Evolutionary conservation across 192 early-diverging fungal genomes (phyloP).

Genomic region (Gryganskiella cystojenkinii): DNA sequence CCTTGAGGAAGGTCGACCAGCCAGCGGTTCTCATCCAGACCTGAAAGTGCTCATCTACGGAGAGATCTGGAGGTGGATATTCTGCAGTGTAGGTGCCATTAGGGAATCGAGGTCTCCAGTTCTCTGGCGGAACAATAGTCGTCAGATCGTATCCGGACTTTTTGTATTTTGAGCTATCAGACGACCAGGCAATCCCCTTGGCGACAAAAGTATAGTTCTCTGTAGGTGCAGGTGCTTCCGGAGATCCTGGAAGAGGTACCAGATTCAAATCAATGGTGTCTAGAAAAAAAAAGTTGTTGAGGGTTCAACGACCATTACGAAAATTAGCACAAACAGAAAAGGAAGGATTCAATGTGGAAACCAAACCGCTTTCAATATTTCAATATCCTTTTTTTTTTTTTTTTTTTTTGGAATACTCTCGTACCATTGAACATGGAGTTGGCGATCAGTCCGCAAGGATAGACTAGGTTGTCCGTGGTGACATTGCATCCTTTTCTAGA

Average conservation of each 20-base stretch:
- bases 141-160: conserved; percentile 73
- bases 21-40: conserved; percentile 98
- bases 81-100: conserved; percentile 54
- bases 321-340: neutral
- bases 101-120: conserved; percentile 79
- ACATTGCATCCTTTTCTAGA: conserved; percentile 67
- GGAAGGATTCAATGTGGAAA: neutral
- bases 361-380: neutral
- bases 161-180: conserved; percentile 66
- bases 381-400: too few species aligned
- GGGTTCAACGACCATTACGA: neutral
- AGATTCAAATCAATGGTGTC: conserved; percentile 54
- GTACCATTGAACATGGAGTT: conserved; percentile 95
- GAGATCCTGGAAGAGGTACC: too few species aligned
- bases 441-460: conserved; percentile 98
- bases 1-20: conserved; percentile 92
- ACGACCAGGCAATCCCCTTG: conserved; percentile 87
- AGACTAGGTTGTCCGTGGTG: conserved; percentile 70
- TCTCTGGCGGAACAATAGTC: conserved; percentile 79
- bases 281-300: neutral
- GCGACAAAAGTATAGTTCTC: conserved; percentile 63
- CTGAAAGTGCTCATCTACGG: conserved; percentile 81
- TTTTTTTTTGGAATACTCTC: too few species aligned
- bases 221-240: neutral
- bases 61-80: conserved; percentile 77